phyloP scores from a whole-genome alignment of 345 rosid species.

The Gossypium ekmanianum region DNA sequence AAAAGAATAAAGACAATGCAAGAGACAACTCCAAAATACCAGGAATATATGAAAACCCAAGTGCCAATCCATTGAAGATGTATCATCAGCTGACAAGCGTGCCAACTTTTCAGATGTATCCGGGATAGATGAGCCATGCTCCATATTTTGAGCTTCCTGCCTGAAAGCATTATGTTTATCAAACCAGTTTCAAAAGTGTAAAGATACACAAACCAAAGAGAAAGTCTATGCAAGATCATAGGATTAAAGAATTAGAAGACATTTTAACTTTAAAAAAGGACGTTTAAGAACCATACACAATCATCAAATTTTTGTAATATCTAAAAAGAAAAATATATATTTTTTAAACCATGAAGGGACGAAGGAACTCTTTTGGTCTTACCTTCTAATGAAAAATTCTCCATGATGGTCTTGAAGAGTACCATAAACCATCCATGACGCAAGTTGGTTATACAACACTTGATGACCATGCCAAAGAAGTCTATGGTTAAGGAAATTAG shows the following conservation, averaged over 20 bases:
- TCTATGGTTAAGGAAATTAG: slow-evolving; percentile 34
- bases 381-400: slow-evolving; percentile 88
- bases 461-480: slow-evolving; percentile 99
- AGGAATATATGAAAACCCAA: slow-evolving; percentile 81
- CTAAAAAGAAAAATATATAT: not conserved
- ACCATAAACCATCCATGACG: slow-evolving; percentile 94
- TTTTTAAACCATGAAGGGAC: not conserved
- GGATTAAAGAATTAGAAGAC: not conserved
- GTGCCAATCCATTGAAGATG: slow-evolving; percentile 88
- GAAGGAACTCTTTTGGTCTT: not conserved
- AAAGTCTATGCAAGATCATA: not conserved
- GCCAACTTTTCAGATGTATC: slow-evolving; percentile 59
- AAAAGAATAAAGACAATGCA: slow-evolving; percentile 9
- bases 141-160: slow-evolving; percentile 72
- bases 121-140: slow-evolving; percentile 49
- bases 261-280: not conserved
- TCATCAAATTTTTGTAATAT: not conserved
- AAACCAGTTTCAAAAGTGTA: not conserved
- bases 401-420: slow-evolving; percentile 91
- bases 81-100: slow-evolving; percentile 63
- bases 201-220: not conserved
- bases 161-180: slow-evolving; percentile 36
- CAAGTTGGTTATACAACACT: slow-evolving; percentile 90
- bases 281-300: not conserved
- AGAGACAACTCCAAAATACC: slow-evolving; percentile 42